A percentile compares a stretch with the other conserved stretches of the same genome.
Evolutionary conservation across 495 filamentous ascomycete genomes (phyloP).

Genomic region (Neohortaea acidophila): DNA sequence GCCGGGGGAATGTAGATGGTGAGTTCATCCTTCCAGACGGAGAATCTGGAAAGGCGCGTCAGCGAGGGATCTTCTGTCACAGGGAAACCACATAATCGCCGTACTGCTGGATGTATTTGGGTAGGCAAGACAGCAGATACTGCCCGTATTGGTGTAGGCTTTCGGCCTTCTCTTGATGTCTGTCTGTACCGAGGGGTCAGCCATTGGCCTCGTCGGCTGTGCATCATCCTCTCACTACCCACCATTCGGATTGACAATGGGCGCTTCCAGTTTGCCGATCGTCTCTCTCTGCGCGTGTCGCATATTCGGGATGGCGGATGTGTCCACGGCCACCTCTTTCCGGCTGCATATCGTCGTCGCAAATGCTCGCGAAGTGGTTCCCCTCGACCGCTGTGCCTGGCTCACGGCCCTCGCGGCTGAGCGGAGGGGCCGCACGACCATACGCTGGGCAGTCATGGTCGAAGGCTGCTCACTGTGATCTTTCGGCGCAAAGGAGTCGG

Average conservation of each 20-base stretch:
- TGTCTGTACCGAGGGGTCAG: constrained; percentile 37
- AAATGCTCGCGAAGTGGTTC: constrained; percentile 18
- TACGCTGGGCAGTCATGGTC: background rate
- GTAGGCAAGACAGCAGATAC: constrained; percentile 90
- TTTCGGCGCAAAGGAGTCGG: too few species aligned
- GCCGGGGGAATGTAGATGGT: constrained; percentile 80
- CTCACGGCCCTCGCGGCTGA: constrained; percentile 2
- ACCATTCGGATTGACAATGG: constrained; percentile 67
- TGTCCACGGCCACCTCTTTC: constrained; percentile 19
- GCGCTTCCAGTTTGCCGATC: constrained; percentile 46
- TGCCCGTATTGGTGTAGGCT: constrained; percentile 83
- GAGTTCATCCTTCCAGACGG: constrained; percentile 98
- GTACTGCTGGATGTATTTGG: constrained; percentile 89
- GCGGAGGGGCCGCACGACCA: constrained; percentile 5
- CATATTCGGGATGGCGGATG: constrained; percentile 26
- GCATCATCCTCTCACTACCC: background rate
- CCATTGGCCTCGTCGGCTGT: background rate
- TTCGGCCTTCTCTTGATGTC: constrained; percentile 70
- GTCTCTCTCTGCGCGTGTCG: constrained; percentile 22
- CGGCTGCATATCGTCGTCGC: constrained; percentile 18
- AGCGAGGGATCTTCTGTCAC: background rate
- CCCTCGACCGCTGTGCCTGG: background rate
- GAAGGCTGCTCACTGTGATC: too few species aligned
- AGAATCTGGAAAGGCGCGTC: constrained; percentile 39
- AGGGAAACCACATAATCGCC: background rate